Percentiles rank a stretch among this genome's conserved stretches.
These are phyloP conservation scores for Ustanciosporium gigantosporum DNA, from an alignment of 1,284 basidiomycete species.

Conservation along the genomic window DNA sequence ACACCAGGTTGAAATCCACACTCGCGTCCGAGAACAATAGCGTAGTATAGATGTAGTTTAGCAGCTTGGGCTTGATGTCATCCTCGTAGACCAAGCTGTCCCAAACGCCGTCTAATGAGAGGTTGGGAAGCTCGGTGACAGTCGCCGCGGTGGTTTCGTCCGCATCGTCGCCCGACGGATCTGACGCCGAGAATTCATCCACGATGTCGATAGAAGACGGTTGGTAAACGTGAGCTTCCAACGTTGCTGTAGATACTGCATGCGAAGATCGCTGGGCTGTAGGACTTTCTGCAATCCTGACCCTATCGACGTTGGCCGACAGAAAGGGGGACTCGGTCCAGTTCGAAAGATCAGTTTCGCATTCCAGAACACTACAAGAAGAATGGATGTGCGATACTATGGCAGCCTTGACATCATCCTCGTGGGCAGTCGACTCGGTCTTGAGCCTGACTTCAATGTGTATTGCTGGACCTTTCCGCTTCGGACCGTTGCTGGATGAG, in stretches of 20 bases:
- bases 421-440: neutral
- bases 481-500: neutral
- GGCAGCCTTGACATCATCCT: neutral
- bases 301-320: constrained; percentile 73
- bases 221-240: constrained; percentile 80
- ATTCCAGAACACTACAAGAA: constrained; percentile 49
- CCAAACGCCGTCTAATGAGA: constrained; percentile 84
- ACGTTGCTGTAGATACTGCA: constrained; percentile 14
- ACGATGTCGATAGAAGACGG: constrained; percentile 72
- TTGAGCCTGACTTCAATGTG: neutral
- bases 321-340: constrained; percentile 71
- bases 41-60: constrained; percentile 93
- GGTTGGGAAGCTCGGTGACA: constrained; percentile 81
- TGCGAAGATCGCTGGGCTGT: constrained; percentile 1
- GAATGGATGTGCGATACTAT: neutral
- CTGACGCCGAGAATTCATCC: constrained; percentile 74
- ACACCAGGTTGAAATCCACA: constrained; percentile 87
- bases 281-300: constrained; percentile 71
- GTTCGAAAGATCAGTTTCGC: constrained; percentile 71
- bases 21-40: constrained; percentile 83
- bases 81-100: constrained; percentile 81
- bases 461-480: neutral
- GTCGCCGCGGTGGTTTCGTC: constrained; percentile 76
- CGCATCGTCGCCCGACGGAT: constrained; percentile 66
- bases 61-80: constrained; percentile 81